A percentile compares a stretch with the other conserved stretches of the same genome.
phyloP scores from a whole-genome alignment of 805 yeast species.

The Metschnikowia bowlesiae region DNA sequence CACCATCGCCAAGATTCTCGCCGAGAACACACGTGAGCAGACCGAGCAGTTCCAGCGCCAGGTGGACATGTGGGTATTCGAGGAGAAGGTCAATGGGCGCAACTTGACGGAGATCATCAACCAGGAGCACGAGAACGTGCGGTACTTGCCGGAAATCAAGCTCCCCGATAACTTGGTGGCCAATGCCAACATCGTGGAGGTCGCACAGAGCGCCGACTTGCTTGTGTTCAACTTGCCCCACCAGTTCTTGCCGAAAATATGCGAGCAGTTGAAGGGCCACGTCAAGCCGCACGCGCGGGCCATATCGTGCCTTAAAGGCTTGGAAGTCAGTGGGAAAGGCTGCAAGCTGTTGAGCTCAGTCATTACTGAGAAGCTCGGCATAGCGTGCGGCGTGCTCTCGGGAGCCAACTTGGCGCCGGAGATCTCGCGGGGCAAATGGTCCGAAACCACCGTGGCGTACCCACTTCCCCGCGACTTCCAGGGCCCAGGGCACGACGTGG shows the following conservation, averaged over 20 bases:
- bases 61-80: slow-evolving; percentile 96
- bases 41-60: slow-evolving; percentile 64
- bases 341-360: slow-evolving; percentile 77
- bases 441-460: slow-evolving; percentile 96
- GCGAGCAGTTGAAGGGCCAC: slow-evolving; percentile 71
- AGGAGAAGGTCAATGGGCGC: slow-evolving; percentile 73
- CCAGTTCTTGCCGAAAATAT: slow-evolving; percentile 81
- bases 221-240: slow-evolving; percentile 94
- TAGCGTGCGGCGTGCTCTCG: slow-evolving; percentile 92
- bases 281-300: slow-evolving; percentile 73
- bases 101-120: slow-evolving; percentile 90
- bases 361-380: slow-evolving; percentile 74
- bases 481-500: slow-evolving; percentile 68
- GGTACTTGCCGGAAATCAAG: slow-evolving; percentile 83
- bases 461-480: slow-evolving; percentile 64
- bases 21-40: slow-evolving; percentile 76
- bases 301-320: slow-evolving; percentile 92
- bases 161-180: slow-evolving; percentile 87
- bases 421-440: slow-evolving; percentile 93
- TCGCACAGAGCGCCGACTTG: slow-evolving; percentile 79
- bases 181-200: slow-evolving; percentile 73
- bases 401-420: slow-evolving; percentile 98
- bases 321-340: slow-evolving; percentile 81
- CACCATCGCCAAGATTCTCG: slow-evolving; percentile 90
- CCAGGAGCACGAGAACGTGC: slow-evolving; percentile 86